These are phyloP conservation scores for Mycena kentingensis DNA, from an alignment of 768 basidiomycete genomes.

Conservation along the genomic window DNA sequence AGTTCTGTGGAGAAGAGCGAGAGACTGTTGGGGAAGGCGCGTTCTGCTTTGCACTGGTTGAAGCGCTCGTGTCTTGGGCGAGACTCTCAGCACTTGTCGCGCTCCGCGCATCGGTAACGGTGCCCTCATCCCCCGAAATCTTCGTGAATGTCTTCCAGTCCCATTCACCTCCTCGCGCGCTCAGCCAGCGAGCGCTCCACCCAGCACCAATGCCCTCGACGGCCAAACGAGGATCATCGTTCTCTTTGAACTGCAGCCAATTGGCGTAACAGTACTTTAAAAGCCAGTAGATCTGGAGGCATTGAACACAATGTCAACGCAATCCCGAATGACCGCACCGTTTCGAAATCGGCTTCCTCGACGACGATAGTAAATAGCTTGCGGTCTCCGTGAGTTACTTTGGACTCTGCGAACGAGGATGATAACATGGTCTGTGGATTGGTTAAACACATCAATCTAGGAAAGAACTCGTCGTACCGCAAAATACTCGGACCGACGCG, in stretches of 20 bases:
- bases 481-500: conserved; percentile 76
- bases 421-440: conserved; percentile 57
- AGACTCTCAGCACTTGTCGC: conserved; percentile 55
- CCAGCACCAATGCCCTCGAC: conserved; percentile 70
- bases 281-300: conserved; percentile 62
- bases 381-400: conserved; percentile 45
- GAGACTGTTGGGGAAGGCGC: conserved; percentile 23
- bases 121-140: conserved; percentile 38
- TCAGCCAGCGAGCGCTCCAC: conserved; percentile 63
- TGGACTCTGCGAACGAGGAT: conserved; percentile 68
- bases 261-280: conserved; percentile 77
- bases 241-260: conserved; percentile 68
- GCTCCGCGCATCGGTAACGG: conserved; percentile 46
- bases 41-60: conserved; percentile 36
- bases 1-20: conserved; percentile 23
- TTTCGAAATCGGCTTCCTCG: conserved; percentile 77
- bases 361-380: conserved; percentile 69
- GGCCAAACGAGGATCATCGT: conserved; percentile 68
- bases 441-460: background rate
- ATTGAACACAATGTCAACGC: background rate
- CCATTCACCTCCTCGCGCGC: conserved; percentile 56
- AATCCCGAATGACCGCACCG: conserved; percentile 24
- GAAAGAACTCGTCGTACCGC: conserved; percentile 25
- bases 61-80: conserved; percentile 32
- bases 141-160: conserved; percentile 69